Evolutionary conservation across 345 rosid genomes (phyloP), one percentile per base, ranked within the genome.

Genomic region (thale cress (Arabidopsis thaliana)): DNA sequence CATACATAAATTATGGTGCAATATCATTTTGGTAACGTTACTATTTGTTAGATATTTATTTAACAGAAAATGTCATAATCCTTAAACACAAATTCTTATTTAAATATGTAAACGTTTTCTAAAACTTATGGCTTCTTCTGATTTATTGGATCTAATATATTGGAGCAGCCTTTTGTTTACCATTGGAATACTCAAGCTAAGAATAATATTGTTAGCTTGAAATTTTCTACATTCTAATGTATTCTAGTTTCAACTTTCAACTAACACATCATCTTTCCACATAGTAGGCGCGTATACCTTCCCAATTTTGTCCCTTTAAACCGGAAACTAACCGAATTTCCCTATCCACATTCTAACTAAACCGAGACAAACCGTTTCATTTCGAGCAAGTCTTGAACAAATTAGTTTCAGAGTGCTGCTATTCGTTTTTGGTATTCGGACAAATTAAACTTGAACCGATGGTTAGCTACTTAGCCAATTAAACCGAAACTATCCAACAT

Each of bases 241-340:
- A 16, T 48, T 32, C n/a, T 46, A 8, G 25, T 16, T 34, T 16
- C 6, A 14, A 1, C 0, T 16, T 34, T 16, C 71, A 65, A 56
- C 51, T 24, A 73, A 65, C 66, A 74, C 65, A 72, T 62, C 33
- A 38, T 63, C n/a, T 44, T 2, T 6, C 8, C 30, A 1, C 22
- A 11, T 16, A 32, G 14, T n/a, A 50, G 34, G 45, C 13, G 56
- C 44, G 65, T 67, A 20, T 53, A 48, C 60, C 76, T 77, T 64
- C 52, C 74, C 23, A 69, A 53, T 28, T 34, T 28, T 25, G 11
- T 76, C 56, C 51, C 40, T 6, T 14, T 59, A 9, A 58, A 59
- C 68, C 61, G 45, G 8, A 51, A 65, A 59, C 46, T 4, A 67
- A 50, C 55, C 48, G 14, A 45, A 37, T 42, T 8, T 44, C 38